Evolutionary conservation across 2,329 filamentous ascomycete species (phyloP).

Genomic region (Clonostachys chloroleuca): DNA sequence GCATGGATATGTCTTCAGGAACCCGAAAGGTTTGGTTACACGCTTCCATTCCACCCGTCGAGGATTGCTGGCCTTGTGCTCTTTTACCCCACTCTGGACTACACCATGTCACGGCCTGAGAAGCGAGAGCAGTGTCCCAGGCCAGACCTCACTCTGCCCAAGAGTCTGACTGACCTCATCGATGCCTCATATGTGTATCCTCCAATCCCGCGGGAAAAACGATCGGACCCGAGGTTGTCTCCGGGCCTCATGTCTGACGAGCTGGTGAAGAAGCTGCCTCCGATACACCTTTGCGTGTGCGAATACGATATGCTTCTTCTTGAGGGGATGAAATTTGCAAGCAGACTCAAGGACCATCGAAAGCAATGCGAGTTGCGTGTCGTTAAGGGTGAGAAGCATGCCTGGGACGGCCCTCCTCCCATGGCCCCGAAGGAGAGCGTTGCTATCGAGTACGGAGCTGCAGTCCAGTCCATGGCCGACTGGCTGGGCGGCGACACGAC

Average conservation of each 20-base stretch:
- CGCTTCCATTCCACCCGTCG: conserved; percentile 28
- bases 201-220: conserved; percentile 33
- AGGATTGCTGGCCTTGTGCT: conserved; percentile 47
- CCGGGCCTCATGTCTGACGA: conserved; percentile 52
- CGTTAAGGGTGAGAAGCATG: conserved; percentile 39
- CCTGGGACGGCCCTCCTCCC: conserved; percentile 42
- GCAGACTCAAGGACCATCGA: conserved; percentile 39
- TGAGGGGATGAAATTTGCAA: conserved; percentile 57
- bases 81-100: conserved; percentile 62
- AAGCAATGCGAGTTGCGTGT: conserved; percentile 32
- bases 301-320: conserved; percentile 62
- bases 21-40: conserved; percentile 31
- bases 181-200: conserved; percentile 59
- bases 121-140: conserved; percentile 48
- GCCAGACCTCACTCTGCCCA: conserved; percentile 55
- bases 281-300: conserved; percentile 55
- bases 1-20: conserved; percentile 40
- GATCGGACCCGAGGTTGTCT: conserved; percentile 50
- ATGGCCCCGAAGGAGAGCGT: conserved; percentile 37
- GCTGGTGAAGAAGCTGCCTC: conserved; percentile 44
- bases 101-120: conserved; percentile 49
- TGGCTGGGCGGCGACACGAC: conserved; percentile 33
- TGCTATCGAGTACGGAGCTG: conserved; percentile 37
- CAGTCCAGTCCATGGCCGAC: conserved; percentile 29
- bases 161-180: conserved; percentile 56